Percentiles rank a stretch among this genome's conserved stretches.
These are phyloP conservation scores for Cladosporium sp. DNA, from an alignment of 2,329 filamentous ascomycete species.

Conservation along the genomic window DNA sequence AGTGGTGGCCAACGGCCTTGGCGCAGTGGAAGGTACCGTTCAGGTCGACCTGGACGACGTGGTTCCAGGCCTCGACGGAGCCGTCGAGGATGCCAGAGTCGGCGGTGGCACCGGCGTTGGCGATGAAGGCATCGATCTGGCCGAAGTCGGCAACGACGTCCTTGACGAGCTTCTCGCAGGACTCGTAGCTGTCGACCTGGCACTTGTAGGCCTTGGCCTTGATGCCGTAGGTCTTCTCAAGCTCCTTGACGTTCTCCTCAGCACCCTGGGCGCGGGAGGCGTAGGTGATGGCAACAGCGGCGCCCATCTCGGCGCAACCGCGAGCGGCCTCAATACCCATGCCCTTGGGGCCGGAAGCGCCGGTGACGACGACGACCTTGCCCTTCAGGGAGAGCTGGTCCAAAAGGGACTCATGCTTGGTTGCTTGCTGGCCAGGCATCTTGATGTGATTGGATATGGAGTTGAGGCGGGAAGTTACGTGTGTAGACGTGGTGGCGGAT, in stretches of 20 bases:
- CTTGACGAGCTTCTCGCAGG: slow-evolving; percentile 58
- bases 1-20: slow-evolving; percentile 81
- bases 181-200: slow-evolving; percentile 58
- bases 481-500: slow-evolving; percentile 13
- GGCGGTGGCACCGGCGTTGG: slow-evolving; percentile 71
- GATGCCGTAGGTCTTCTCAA: slow-evolving; percentile 60
- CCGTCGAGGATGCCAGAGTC: slow-evolving; percentile 68
- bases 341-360: slow-evolving; percentile 62
- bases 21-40: slow-evolving; percentile 85
- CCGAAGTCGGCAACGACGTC: slow-evolving; percentile 69
- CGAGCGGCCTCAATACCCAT: slow-evolving; percentile 69
- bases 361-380: slow-evolving; percentile 55
- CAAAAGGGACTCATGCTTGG: slow-evolving; percentile 58
- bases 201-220: slow-evolving; percentile 69
- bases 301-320: slow-evolving; percentile 64
- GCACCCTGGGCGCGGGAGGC: slow-evolving; percentile 61
- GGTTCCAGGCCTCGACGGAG: slow-evolving; percentile 69
- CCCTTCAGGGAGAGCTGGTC: slow-evolving; percentile 57
- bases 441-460: slow-evolving; percentile 16
- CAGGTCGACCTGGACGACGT: slow-evolving; percentile 81
- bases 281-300: slow-evolving; percentile 68
- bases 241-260: slow-evolving; percentile 65
- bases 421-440: slow-evolving; percentile 45
- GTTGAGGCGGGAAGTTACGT: slow-evolving; percentile 9
- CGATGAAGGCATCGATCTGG: slow-evolving; percentile 66